Evolutionary conservation across 805 yeast genomes (phyloP), one percentile per base, ranked within the genome.

Genomic region (Ogataea methylovora): DNA sequence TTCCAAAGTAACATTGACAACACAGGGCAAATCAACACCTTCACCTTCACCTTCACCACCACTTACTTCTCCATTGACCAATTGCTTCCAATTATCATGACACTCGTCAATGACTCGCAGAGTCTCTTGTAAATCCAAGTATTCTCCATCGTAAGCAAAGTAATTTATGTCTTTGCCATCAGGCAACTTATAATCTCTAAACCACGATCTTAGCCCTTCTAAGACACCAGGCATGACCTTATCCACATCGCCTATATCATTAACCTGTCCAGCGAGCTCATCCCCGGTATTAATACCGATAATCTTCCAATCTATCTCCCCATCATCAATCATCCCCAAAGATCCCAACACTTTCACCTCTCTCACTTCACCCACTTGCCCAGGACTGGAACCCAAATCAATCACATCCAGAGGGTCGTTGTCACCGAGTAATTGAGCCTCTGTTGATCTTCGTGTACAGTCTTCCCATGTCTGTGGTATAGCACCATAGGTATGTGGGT

Each of bases 381-480:
- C 50, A 31, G 64, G 49, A 8, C 52, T 44, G 29, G 72, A 65
- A 15, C 95, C 94, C 39, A 90, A 85, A 51, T 90, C 98, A 53
- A 95, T 79, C 30, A 88, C 88, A 53, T 90, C 98, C 41, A 90
- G 64, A 4, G 98, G 98, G 60, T 90, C 98, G 53, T 86, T 84
- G 62, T 90, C 98, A 41, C 98, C 98, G 40, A 61, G 60, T 24
- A 71, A 57, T 4, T 57, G 58, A 6, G 51, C 49, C 17, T 46
- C 43, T 39, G 73, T 63, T 33, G 58, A 66, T 36, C 44, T 50
- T 34, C 63, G 65, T 38, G 79, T 73, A n/a, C 94, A 94, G 54
- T 92, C 94, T 61, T 90, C 98, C 97, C 97, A 90, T 4, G 97
- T 90, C 64, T 84, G 94, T 13, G 94, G 88, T 47, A 84, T 67